Conservation (phyloP, 2,329 filamentous ascomycete species). For the Cercospora nicotianae region DNA sequence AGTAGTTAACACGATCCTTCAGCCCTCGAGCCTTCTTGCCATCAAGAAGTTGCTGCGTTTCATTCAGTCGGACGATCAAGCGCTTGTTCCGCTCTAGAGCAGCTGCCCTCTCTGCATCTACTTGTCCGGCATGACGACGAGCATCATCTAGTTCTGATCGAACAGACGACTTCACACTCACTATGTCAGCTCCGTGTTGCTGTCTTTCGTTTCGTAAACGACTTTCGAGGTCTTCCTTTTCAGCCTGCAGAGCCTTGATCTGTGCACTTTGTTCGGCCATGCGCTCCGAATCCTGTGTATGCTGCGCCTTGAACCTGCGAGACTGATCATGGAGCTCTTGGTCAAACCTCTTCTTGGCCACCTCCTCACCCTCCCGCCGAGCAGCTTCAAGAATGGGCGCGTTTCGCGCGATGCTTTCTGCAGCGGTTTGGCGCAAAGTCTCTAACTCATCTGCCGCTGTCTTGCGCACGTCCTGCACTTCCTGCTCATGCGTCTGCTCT, state of each 20-base stretch:
- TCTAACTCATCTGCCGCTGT: conserved; percentile 1
- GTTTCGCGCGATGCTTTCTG: conserved; percentile 7
- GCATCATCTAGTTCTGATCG: not conserved
- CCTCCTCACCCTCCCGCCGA: conserved; percentile 9
- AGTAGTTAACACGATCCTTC: conserved; percentile 20
- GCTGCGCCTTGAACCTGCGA: not conserved
- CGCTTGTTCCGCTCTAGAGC: not conserved
- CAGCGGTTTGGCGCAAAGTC: conserved; percentile 7
- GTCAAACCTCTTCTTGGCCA: not conserved
- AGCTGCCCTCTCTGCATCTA: not conserved
- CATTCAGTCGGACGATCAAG: not conserved
- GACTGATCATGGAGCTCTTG: conserved; percentile 1
- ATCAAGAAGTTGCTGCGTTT: conserved; percentile 2
- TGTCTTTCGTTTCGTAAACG: not conserved
- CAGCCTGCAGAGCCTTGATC: not conserved
- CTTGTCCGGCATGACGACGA: not conserved
- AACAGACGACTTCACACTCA: not conserved
- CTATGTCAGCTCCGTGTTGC: not conserved
- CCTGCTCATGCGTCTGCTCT: not conserved
- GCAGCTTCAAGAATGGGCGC: conserved; percentile 11
- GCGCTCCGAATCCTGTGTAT: not conserved
- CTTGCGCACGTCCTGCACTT: not conserved
- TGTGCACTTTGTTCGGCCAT: not conserved
- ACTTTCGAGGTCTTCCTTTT: not conserved
- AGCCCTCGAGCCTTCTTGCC: conserved; percentile 6